phyloP scores from a whole-genome alignment of 1,284 basidiomycete genomes.

The Rhodotorula mucilaginosa region DNA sequence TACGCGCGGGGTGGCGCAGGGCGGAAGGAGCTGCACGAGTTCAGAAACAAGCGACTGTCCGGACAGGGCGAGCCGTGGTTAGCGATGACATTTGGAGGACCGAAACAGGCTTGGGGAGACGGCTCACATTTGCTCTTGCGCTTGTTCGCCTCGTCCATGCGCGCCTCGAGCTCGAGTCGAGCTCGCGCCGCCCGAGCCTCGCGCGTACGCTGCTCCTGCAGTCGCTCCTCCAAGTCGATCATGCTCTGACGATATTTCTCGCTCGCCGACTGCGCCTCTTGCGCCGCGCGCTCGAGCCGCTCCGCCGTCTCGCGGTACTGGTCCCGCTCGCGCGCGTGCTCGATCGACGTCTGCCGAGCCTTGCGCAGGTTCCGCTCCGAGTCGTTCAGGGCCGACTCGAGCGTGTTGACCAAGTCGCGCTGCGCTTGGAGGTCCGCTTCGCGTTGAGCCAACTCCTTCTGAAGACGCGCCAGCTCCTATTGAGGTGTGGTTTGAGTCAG shows the following conservation, averaged over 20 bases:
- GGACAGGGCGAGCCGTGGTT: neutral
- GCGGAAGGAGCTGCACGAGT: neutral
- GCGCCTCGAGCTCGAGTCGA: slow-evolving; percentile 68
- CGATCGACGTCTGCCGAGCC: slow-evolving; percentile 82
- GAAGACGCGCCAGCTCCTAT: slow-evolving; percentile 73
- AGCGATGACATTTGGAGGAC: neutral
- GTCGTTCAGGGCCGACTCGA: slow-evolving; percentile 79
- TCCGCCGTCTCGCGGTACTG: slow-evolving; percentile 64
- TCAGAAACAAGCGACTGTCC: slow-evolving; percentile 20
- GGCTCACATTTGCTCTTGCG: slow-evolving; percentile 49
- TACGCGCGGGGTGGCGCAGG: no score
- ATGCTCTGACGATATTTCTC: slow-evolving; percentile 71
- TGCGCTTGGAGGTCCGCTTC: slow-evolving; percentile 68
- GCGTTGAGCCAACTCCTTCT: slow-evolving; percentile 85
- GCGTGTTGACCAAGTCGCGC: slow-evolving; percentile 78
- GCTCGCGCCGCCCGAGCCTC: slow-evolving; percentile 68
- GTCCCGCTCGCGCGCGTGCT: slow-evolving; percentile 78
- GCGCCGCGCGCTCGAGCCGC: slow-evolving; percentile 58
- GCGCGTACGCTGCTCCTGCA: slow-evolving; percentile 75
- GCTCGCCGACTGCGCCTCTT: slow-evolving; percentile 72
- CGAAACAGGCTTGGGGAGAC: neutral
- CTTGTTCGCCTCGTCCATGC: slow-evolving; percentile 71
- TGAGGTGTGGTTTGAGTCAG: neutral
- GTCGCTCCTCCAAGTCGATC: slow-evolving; percentile 61
- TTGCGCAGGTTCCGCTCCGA: slow-evolving; percentile 88